Evolutionary conservation across 768 basidiomycete species (phyloP), one percentile per base, ranked within the genome.

Genomic region (Hygrocybe coccinea): DNA sequence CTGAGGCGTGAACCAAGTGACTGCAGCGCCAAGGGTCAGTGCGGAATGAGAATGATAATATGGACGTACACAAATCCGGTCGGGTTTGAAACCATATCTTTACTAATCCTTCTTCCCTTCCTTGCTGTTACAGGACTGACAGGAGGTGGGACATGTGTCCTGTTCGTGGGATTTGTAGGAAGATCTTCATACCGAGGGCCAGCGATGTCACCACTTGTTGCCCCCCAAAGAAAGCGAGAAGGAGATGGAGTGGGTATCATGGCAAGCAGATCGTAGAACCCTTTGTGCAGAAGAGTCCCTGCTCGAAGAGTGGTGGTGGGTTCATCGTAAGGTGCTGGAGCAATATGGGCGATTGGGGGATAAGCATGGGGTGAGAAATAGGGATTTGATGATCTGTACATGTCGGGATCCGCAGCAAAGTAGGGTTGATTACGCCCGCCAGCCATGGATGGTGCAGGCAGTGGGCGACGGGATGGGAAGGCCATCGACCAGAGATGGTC

Each of bases 1-100:
- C 89, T 55, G 89, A 92, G 29, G 93, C 91, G 73, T 95, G 92
- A 9, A 93, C 85, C 59, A 92, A 78, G 74, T 95, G 92, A 52
- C 91, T 94, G 66, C 50, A 61, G 46, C 55, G 67, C 64, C 57
- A 64, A 62, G 57, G 60, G 62, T 56, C 50, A 57, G 53, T 58
- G 54, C 57, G 55, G 58, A 64, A 55, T 17, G 47, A 57, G 48
- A 58, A 54, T 49, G 29, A 54, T 49, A 37, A 47, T 24, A 21
- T 37, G 52, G 36, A 17, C 89, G 70, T 77, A 95, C 91, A 89
- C 78, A 68, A 93, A 93, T 60, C 83, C 86, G 19, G 79, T 88
- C 5, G 92, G 92, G 55, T 74, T 81, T 14, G 89, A 90, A 4
- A 95, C 86, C 87, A 92, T 92, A 63, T 91, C 89, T 69, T 93